These are phyloP conservation scores for Cadophora luteo-olivacea DNA, from an alignment of 2,329 filamentous ascomycete species.

Conservation along the genomic window DNA sequence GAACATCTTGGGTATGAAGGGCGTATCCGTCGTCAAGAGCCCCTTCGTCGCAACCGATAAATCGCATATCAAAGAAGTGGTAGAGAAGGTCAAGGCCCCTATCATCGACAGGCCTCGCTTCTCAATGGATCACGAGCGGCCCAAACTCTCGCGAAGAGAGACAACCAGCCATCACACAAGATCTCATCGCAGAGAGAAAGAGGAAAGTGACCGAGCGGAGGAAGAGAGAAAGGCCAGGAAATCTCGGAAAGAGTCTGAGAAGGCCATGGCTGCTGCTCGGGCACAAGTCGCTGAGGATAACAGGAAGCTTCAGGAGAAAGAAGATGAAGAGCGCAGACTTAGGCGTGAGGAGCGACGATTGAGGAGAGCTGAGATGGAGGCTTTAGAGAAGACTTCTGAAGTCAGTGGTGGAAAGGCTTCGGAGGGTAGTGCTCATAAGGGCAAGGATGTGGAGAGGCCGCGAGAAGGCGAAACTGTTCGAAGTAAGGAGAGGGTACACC, in stretches of 20 bases:
- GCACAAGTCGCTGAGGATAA: slow-evolving; percentile 36
- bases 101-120: slow-evolving; percentile 35
- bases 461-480: slow-evolving; percentile 12
- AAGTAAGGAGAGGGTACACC: slow-evolving; percentile 31
- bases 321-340: slow-evolving; percentile 36
- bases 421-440: slow-evolving; percentile 16
- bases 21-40: slow-evolving; percentile 39
- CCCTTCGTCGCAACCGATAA: slow-evolving; percentile 36
- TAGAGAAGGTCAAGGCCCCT: slow-evolving; percentile 27
- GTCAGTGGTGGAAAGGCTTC: slow-evolving; percentile 18
- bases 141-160: slow-evolving; percentile 21
- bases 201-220: slow-evolving; percentile 33
- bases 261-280: slow-evolving; percentile 34
- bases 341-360: slow-evolving; percentile 36
- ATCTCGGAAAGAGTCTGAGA: slow-evolving; percentile 36
- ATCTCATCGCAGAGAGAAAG: slow-evolving; percentile 31
- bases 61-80: slow-evolving; percentile 34
- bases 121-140: slow-evolving; percentile 35
- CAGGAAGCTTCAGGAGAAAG: slow-evolving; percentile 32
- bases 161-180: slow-evolving; percentile 23
- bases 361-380: slow-evolving; percentile 36
- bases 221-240: slow-evolving; percentile 39
- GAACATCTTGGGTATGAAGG: slow-evolving; percentile 35
- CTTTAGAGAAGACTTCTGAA: slow-evolving; percentile 11
- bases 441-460: slow-evolving; percentile 21